These are phyloP conservation scores for Pseudisothecium myosuroides DNA, from an alignment of 225 moss, liverwort and hornwort genomes.

Conservation along the genomic window DNA sequence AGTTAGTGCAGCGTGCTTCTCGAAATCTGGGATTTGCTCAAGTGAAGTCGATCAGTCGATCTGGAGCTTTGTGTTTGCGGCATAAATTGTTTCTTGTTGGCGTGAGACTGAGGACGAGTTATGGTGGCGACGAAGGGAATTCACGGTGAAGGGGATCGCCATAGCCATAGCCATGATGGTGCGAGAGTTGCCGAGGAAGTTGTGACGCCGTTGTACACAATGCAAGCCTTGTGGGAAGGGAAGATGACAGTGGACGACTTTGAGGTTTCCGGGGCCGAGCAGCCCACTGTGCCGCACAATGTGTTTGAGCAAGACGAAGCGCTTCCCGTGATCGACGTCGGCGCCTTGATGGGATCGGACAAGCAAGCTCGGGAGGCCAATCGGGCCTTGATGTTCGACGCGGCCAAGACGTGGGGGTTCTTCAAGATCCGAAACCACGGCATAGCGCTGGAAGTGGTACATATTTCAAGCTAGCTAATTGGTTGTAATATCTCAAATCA, in stretches of 20 bases:
- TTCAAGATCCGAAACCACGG: conserved; percentile 45
- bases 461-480: background rate
- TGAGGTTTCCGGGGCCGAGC: background rate
- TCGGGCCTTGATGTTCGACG: conserved; percentile 12
- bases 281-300: background rate
- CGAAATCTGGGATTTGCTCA: background rate
- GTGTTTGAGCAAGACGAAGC: background rate
- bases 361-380: background rate
- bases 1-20: background rate
- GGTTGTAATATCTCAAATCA: background rate
- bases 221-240: conserved; percentile 11
- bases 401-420: conserved; percentile 34
- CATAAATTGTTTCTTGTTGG: background rate
- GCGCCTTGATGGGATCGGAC: background rate
- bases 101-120: background rate
- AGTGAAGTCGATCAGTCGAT: background rate
- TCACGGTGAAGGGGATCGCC: background rate
- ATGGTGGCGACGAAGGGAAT: background rate
- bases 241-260: conserved; percentile 2
- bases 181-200: background rate
- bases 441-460: conserved; percentile 16
- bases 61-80: too few relatives aligned
- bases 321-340: conserved; percentile 3
- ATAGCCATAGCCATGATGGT: background rate
- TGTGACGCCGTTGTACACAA: background rate